phyloP scores from a whole-genome alignment of 352 stramenopile species.

The Globisporangium sylvaticum region DNA sequence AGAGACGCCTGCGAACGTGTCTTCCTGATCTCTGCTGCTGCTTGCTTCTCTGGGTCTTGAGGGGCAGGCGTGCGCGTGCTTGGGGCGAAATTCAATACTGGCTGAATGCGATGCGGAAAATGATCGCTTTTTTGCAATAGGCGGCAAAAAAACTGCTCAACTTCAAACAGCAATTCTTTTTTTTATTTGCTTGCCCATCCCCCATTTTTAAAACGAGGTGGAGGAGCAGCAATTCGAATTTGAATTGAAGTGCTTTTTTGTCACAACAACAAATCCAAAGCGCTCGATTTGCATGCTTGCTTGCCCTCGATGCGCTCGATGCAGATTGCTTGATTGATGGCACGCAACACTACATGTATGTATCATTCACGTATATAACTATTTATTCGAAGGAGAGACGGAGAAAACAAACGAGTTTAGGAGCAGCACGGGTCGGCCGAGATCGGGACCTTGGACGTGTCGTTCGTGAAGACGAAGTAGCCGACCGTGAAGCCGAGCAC shows the following conservation, averaged over 20 bases:
- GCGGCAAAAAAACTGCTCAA: too few species aligned
- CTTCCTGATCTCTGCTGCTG: too few species aligned
- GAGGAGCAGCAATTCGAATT: background rate
- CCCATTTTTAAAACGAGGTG: too few species aligned
- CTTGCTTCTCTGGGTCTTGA: background rate
- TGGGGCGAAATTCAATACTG: constrained; percentile 7
- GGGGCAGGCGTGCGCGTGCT: background rate
- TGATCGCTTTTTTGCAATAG: constrained; percentile 5
- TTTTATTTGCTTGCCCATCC: too few species aligned
- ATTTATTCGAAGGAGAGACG: background rate
- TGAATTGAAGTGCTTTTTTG: background rate
- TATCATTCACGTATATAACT: background rate
- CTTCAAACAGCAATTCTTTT: too few species aligned
- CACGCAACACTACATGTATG: background rate
- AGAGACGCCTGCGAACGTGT: background rate
- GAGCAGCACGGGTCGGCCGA: constrained; percentile 73
- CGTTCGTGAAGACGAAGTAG: constrained; percentile 66
- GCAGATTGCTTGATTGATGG: background rate
- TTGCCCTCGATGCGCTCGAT: too few species aligned
- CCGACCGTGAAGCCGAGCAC: constrained; percentile 61
- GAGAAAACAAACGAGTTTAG: constrained; percentile 8
- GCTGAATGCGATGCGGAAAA: constrained; percentile 4
- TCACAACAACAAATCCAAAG: background rate
- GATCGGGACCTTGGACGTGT: constrained; percentile 61
- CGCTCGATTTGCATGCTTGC: too few species aligned